Evolutionary conservation across 2,329 filamentous ascomycete genomes (phyloP), one percentile per base, ranked within the genome.

Genomic region (Beauveria sp.): DNA sequence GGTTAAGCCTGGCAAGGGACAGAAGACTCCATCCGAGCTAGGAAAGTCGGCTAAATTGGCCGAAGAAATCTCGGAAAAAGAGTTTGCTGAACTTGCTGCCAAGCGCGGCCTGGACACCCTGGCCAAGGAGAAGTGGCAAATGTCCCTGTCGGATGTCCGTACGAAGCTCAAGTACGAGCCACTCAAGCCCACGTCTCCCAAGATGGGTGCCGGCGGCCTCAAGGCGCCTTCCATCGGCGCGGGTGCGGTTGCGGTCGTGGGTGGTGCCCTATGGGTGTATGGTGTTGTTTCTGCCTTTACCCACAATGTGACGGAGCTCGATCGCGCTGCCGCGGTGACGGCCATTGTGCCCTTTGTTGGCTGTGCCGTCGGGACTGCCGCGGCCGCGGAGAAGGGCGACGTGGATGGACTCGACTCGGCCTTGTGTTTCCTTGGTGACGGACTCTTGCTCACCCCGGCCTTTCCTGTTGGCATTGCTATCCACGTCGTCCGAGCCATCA

Each of bases 331-430:
- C 1, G 56, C 47, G 20, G 30, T 59, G 47, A 59, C 56, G 3
- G 28, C 56, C 3, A 59, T 59, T 30, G 7, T 59, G 3, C 56
- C 56, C 12, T 37, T 59, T 28, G 56, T 59, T 28, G 56, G 56
- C 37, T 59, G 56, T 44, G 56, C 46, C 20, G 47, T 50, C 6
- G 7, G n/a, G 3, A 24, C 50, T 5, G 56, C 30, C n/a, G 34
- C 28, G 6, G 30, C 34, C 20, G 47, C 41, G 20, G 56, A 22
- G 18, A 50, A 51, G 34, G 56, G 56, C 47, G 30, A 26, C 22
- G 34, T 44, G 20, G 30, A 51, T 16, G 46, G 22, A 3, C 37
- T 59, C 34, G 47, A 59, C 37, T n/a, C 20, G 9, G 56, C 56
- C 20, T 24, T 59, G 56, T 59, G 56, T 37, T 34, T 41, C 44